Conservation (phyloP, 1,284 basidiomycete species). For the Trichosporon sp. region DNA sequence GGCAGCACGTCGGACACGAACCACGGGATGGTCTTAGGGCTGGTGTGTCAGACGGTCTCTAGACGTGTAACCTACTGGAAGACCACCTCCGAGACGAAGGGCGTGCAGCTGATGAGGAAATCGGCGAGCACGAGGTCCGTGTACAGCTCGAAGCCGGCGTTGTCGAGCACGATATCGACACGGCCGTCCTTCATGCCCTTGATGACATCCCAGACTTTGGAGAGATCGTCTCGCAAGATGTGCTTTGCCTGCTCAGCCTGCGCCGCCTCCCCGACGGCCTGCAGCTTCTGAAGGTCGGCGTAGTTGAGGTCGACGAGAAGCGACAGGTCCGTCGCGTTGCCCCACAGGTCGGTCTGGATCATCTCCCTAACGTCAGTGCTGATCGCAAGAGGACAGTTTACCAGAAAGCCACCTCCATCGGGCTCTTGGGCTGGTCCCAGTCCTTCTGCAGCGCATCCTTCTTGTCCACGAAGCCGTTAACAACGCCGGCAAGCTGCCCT, state of each 20-base stretch:
- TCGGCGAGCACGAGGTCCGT: conserved; percentile 94
- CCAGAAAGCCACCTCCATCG: conserved; percentile 46
- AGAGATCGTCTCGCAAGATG: conserved; percentile 80
- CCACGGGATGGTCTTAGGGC: conserved; percentile 77
- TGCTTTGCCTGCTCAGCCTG: conserved; percentile 67
- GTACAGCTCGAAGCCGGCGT: conserved; percentile 91
- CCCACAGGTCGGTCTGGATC: conserved; percentile 48
- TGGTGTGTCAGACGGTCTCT: conserved; percentile 31
- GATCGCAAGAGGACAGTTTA: conserved; percentile 17
- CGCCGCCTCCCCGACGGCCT: conserved; percentile 70
- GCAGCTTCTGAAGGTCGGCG: conserved; percentile 75
- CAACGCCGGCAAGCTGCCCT: conserved; percentile 51
- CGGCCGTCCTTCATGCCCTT: conserved; percentile 55
- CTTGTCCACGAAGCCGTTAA: conserved; percentile 26
- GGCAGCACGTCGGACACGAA: conserved; percentile 89
- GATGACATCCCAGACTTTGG: conserved; percentile 68
- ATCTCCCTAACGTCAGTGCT: conserved; percentile 37
- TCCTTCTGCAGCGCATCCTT: conserved; percentile 29
- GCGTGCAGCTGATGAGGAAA: conserved; percentile 81
- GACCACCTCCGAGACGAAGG: conserved; percentile 69
- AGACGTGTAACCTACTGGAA: conserved; percentile 65
- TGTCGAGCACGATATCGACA: conserved; percentile 88
- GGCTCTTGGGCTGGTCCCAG: conserved; percentile 31
- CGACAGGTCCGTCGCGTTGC: conserved; percentile 49
- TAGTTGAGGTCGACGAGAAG: conserved; percentile 48